Conservation (phyloP, 1,284 basidiomycete genomes). For the Trametes hirsuta region DNA sequence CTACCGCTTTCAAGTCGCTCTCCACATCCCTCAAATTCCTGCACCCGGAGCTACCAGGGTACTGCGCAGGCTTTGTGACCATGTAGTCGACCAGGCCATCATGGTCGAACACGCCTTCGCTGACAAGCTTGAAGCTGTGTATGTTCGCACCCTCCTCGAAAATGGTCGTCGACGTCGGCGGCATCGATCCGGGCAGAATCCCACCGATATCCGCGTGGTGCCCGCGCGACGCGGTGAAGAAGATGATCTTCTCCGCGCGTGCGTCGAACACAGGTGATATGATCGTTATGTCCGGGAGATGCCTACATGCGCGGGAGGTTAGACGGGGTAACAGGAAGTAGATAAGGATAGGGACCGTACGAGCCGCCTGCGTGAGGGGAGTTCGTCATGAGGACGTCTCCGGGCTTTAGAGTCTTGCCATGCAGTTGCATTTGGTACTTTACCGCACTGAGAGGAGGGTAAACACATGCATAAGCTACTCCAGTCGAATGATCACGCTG, state of each 20-base stretch:
- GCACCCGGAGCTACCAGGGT: conserved; percentile 83
- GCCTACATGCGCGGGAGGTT: conserved; percentile 42
- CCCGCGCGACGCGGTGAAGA: conserved; percentile 90
- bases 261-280: conserved; percentile 87
- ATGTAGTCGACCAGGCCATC: conserved; percentile 79
- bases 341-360: conserved; percentile 44
- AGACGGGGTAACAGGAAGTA: not conserved
- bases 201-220: conserved; percentile 85
- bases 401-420: conserved; percentile 70
- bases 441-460: conserved; percentile 64
- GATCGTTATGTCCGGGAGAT: conserved; percentile 86
- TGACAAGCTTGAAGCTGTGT: conserved; percentile 91
- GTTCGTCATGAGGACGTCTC: conserved; percentile 92
- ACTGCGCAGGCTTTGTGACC: conserved; percentile 85
- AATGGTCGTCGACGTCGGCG: conserved; percentile 87
- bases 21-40: conserved; percentile 88
- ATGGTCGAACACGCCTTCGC: conserved; percentile 79
- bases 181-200: conserved; percentile 91
- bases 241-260: conserved; percentile 74
- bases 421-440: conserved; percentile 87
- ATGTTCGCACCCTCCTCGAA: conserved; percentile 96
- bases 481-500: no score
- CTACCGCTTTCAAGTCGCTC: conserved; percentile 88
- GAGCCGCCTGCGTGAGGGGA: conserved; percentile 88
- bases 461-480: not conserved